Evolutionary conservation across 164 flowering plant genomes (phyloP).

Genomic region (Chimonanthus praecox): DNA sequence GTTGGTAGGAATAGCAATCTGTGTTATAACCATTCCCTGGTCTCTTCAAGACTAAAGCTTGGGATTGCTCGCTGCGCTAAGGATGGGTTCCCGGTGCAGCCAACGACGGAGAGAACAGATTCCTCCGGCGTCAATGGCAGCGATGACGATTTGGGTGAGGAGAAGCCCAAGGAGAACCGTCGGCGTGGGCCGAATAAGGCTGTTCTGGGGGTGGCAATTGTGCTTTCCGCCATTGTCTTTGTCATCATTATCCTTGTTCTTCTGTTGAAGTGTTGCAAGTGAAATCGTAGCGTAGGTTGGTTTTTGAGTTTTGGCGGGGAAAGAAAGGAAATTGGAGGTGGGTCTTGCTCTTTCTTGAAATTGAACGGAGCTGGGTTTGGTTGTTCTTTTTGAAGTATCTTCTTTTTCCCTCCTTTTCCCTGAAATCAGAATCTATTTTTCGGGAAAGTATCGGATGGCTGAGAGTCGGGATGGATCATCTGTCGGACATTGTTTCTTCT

Average conservation of each 20-base stretch:
- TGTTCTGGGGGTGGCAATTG: constrained; percentile 93
- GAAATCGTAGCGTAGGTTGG: constrained; percentile 10
- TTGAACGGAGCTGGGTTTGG: constrained; percentile 1
- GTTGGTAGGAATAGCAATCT: constrained; percentile 62
- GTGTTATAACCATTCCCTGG: constrained; percentile 65
- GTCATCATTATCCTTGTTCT: constrained; percentile 72
- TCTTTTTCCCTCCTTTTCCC: neutral
- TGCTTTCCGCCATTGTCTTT: constrained; percentile 73
- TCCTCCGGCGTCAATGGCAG: constrained; percentile 23
- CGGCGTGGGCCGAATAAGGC: constrained; percentile 79
- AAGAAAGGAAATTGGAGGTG: constrained; percentile 5
- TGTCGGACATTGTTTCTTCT: neutral
- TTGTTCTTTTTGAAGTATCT: neutral
- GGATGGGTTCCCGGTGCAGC: constrained; percentile 70
- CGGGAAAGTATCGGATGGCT: neutral
- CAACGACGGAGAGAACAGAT: constrained; percentile 44
- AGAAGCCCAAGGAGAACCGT: constrained; percentile 17
- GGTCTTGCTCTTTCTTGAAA: constrained; percentile 5
- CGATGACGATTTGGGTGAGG: constrained; percentile 12
- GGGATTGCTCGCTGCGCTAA: constrained; percentile 89
- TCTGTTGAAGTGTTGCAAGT: constrained; percentile 68
- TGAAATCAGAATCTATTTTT: constrained; percentile 1
- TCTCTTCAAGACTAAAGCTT: constrained; percentile 69
- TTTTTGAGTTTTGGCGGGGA: constrained; percentile 4
- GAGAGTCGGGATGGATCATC: neutral